phyloP scores from a whole-genome alignment of 1,284 basidiomycete genomes.

The Boletus smithii region DNA sequence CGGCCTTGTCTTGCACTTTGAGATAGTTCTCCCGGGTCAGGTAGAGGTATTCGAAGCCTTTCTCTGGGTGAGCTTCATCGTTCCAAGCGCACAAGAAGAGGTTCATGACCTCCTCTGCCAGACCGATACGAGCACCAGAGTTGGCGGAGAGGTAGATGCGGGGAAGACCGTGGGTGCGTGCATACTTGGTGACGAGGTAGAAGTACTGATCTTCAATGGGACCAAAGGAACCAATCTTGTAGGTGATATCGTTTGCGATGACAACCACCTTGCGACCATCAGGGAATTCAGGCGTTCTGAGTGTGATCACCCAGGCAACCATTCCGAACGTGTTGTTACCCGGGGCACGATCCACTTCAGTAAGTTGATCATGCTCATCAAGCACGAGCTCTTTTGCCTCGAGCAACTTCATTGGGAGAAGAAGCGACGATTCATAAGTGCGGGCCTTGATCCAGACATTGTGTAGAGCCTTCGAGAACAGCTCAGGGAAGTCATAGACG shows the following conservation, averaged over 20 bases:
- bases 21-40: constrained; percentile 84
- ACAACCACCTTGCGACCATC: constrained; percentile 85
- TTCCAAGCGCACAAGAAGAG: constrained; percentile 94
- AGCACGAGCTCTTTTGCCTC: constrained; percentile 89
- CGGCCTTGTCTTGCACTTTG: constrained; percentile 79
- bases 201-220: constrained; percentile 96
- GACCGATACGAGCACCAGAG: constrained; percentile 94
- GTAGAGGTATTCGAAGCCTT: constrained; percentile 97
- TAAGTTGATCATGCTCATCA: constrained; percentile 88
- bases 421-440: constrained; percentile 60
- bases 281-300: constrained; percentile 93
- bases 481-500: constrained; percentile 98
- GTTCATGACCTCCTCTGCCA: constrained; percentile 89
- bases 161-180: constrained; percentile 83
- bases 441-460: constrained; percentile 86
- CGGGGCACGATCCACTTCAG: constrained; percentile 87
- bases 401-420: constrained; percentile 75
- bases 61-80: constrained; percentile 78
- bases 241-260: constrained; percentile 98
- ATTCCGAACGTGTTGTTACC: constrained; percentile 97
- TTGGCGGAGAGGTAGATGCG: constrained; percentile 98
- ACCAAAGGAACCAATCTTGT: constrained; percentile 98
- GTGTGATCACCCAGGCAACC: constrained; percentile 96
- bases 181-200: constrained; percentile 91
- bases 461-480: constrained; percentile 95